Evolutionary conservation across 2,329 filamentous ascomycete genomes (phyloP).

Genomic region (Curvularia spicifera): DNA sequence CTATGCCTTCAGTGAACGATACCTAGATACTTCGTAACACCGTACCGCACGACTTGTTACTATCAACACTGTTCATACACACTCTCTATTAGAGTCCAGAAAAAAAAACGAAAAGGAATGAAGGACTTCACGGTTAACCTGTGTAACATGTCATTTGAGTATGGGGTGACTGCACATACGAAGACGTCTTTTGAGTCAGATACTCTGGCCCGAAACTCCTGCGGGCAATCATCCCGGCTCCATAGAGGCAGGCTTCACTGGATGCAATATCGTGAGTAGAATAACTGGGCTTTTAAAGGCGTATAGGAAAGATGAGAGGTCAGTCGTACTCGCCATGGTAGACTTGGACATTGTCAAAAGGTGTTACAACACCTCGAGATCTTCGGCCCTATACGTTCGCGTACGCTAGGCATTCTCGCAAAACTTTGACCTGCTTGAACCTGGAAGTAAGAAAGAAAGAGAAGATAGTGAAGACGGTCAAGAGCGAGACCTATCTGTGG

Average conservation of each 20-base stretch:
- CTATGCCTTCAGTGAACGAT: too few relatives aligned
- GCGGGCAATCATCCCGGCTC: constrained; percentile 65
- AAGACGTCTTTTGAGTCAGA: constrained; percentile 40
- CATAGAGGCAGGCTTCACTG: constrained; percentile 56
- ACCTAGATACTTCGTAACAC: too few relatives aligned
- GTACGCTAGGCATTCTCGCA: constrained; percentile 56
- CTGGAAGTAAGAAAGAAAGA: constrained; percentile 33
- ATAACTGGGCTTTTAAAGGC: constrained; percentile 54
- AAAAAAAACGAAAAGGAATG: too few relatives aligned
- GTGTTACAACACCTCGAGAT: constrained; percentile 21
- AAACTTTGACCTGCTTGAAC: constrained; percentile 49
- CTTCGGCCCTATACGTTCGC: constrained; percentile 40
- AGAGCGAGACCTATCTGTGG: constrained; percentile 37
- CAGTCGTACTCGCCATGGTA: constrained; percentile 56
- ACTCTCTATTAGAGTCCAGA: too few relatives aligned
- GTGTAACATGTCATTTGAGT: too few relatives aligned
- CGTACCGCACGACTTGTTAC: too few relatives aligned
- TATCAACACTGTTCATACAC: too few relatives aligned
- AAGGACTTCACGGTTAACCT: too few relatives aligned
- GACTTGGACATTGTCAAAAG: constrained; percentile 38
- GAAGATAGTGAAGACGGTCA: constrained; percentile 35
- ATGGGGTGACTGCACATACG: constrained; percentile 18
- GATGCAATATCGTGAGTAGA: constrained; percentile 44
- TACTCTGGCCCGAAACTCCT: constrained; percentile 43
- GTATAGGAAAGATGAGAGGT: constrained; percentile 53